Conservation (phyloP, 768 basidiomycete species). For the Phaeolepiota aurea region DNA sequence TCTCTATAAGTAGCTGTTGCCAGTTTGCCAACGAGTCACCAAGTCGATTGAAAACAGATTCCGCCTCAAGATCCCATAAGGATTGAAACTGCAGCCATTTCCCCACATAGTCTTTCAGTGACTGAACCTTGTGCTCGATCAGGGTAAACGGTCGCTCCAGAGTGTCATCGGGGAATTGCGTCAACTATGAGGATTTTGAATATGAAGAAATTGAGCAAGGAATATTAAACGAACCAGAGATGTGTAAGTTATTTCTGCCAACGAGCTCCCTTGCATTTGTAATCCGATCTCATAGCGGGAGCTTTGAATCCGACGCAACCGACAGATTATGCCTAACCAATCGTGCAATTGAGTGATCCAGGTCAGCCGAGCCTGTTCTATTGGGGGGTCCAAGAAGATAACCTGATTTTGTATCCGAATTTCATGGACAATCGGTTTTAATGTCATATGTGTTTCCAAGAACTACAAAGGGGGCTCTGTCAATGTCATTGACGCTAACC, state of each 20-base stretch:
- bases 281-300: conserved; percentile 96
- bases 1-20: conserved; percentile 94
- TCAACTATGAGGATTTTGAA: conserved; percentile 32
- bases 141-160: conserved; percentile 78
- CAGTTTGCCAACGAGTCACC: conserved; percentile 91
- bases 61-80: conserved; percentile 95
- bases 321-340: conserved; percentile 86
- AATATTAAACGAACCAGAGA: conserved; percentile 52
- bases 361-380: conserved; percentile 84
- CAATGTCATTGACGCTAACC: not conserved
- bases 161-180: conserved; percentile 61
- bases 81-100: conserved; percentile 99
- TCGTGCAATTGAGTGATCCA: conserved; percentile 90
- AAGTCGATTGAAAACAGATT: conserved; percentile 91
- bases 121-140: conserved; percentile 82
- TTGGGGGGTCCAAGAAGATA: conserved; percentile 96
- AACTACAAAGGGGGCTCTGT: conserved; percentile 31
- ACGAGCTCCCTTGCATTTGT: conserved; percentile 68
- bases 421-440: conserved; percentile 90
- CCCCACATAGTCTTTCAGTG: conserved; percentile 83
- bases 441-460: conserved; percentile 61
- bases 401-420: conserved; percentile 98
- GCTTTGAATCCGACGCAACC: conserved; percentile 81
- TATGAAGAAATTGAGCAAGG: not conserved
- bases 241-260: conserved; percentile 72